Evolutionary conservation across 768 basidiomycete genomes (phyloP), one percentile per base, ranked within the genome.

Genomic region (Pholiota microspora): DNA sequence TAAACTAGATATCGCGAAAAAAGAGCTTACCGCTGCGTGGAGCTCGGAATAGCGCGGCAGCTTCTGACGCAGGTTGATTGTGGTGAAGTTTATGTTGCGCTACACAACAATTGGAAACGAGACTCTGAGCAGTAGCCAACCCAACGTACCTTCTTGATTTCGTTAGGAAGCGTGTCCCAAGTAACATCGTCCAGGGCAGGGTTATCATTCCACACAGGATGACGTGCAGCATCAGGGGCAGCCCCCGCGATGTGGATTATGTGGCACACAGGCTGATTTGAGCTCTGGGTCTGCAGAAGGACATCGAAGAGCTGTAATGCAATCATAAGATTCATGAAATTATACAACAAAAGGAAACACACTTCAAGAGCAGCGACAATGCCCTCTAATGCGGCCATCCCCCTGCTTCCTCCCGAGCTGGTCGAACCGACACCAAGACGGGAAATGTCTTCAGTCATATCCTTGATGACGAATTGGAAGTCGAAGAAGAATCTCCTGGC

Each of bases 361-460:
- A 88, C 88, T 76, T 90, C 88, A 21, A 89, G 68, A 28, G 82
- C 84, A 15, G 87, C 84, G 12, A 86, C 83, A 10, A 88, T 66
- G 7, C 84, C 89, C 54, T 91, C 89, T 6, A 91, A 69, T 3
- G 84, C 83, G 24, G 86, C 84, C 79, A 88, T 77, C 0, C 87
- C 87, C 53, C 63, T 67, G 25, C 66, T 66, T 1, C 75, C 76
- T 5, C 78, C 79, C 7, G 76, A 75, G 42, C 73, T 75, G 1
- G 81, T 81, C 54, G 74, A 69, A 2, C 87, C 87, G 15, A 89
- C 73, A 2, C 85, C 86, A 5, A 86, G 68, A 28, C 74, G 77
- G 9, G 63, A 58, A 4, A 67, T 65, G 2, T 78, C 74, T 0
- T 82, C 76, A 12, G 71, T 71, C 55, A 87, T 69, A 47, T 80